Percentiles rank a stretch among this genome's conserved stretches.
These are phyloP conservation scores for Penicillium tannophilum DNA, from an alignment of 495 filamentous ascomycete genomes.

Conservation along the genomic window DNA sequence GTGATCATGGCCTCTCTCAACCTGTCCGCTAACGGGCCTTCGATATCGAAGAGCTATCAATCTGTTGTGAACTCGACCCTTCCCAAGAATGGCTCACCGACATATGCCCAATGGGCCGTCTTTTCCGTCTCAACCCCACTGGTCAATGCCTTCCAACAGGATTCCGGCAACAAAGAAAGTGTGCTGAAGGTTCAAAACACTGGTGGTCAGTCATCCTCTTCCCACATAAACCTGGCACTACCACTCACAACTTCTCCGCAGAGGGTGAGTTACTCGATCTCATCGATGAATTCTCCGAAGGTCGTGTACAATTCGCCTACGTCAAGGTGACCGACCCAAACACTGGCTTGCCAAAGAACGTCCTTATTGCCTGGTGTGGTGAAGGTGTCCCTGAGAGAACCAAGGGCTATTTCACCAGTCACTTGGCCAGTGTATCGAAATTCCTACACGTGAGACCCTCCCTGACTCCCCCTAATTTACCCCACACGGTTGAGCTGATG, in stretches of 20 bases:
- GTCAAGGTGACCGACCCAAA: constrained; percentile 96
- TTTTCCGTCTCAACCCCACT: constrained; percentile 90
- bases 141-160: constrained; percentile 84
- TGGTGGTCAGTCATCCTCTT: constrained; percentile 63
- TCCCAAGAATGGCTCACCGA: constrained; percentile 61
- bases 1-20: constrained; percentile 86
- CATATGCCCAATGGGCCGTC: constrained; percentile 84
- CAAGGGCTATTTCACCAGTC: constrained; percentile 97
- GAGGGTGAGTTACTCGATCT: constrained; percentile 93
- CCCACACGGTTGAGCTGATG: not conserved
- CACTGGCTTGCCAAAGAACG: constrained; percentile 85
- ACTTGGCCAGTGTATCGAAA: constrained; percentile 84
- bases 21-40: constrained; percentile 83
- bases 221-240: not conserved
- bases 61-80: constrained; percentile 74
- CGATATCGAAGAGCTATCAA: constrained; percentile 91
- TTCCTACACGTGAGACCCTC: constrained; percentile 69
- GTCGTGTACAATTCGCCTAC: constrained; percentile 94
- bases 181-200: constrained; percentile 90
- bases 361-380: constrained; percentile 95
- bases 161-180: constrained; percentile 83
- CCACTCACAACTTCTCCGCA: constrained; percentile 31
- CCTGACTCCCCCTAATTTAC: not conserved
- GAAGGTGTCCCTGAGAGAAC: constrained; percentile 97
- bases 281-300: constrained; percentile 97